A percentile compares a stretch with the other conserved stretches of the same genome.
These are phyloP conservation scores for Aspergillus sp. DNA, from an alignment of 2,329 filamentous ascomycete genomes.

Conservation along the genomic window DNA sequence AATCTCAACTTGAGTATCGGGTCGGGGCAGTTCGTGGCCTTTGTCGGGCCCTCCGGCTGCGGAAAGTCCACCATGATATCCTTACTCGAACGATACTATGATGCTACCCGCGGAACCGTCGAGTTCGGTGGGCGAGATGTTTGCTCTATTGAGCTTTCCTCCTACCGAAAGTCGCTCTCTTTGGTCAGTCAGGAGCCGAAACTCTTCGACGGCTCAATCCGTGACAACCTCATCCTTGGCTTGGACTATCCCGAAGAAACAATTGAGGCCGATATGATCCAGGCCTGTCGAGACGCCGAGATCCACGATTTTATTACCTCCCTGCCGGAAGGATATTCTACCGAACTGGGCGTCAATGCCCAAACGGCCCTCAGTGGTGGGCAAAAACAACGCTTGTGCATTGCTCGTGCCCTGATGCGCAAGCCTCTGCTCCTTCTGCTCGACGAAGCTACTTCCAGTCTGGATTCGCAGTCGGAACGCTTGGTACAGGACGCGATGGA, in stretches of 20 bases:
- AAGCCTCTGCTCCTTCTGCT: slow-evolving; percentile 55
- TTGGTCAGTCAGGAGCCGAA: slow-evolving; percentile 75
- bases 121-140: slow-evolving; percentile 64
- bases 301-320: slow-evolving; percentile 55
- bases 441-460: slow-evolving; percentile 59
- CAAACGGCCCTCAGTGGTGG: slow-evolving; percentile 53
- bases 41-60: slow-evolving; percentile 59
- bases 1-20: slow-evolving; percentile 30
- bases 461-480: slow-evolving; percentile 67
- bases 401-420: slow-evolving; percentile 56
- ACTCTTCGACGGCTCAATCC: slow-evolving; percentile 67
- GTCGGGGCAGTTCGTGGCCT: slow-evolving; percentile 53
- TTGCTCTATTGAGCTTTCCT: slow-evolving; percentile 55
- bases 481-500: slow-evolving; percentile 70
- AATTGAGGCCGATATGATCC: slow-evolving; percentile 43
- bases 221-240: slow-evolving; percentile 63
- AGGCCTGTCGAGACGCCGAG: slow-evolving; percentile 53
- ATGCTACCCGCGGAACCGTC: slow-evolving; percentile 63
- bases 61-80: slow-evolving; percentile 68
- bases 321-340: slow-evolving; percentile 53
- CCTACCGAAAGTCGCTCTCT: slow-evolving; percentile 65
- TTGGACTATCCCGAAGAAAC: slow-evolving; percentile 29
- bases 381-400: slow-evolving; percentile 57
- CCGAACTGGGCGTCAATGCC: slow-evolving; percentile 52
- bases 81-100: slow-evolving; percentile 67